Base-by-base conservation (phyloP, 345 rosid species). In the Rhodomyrtus tomentosa region DNA sequence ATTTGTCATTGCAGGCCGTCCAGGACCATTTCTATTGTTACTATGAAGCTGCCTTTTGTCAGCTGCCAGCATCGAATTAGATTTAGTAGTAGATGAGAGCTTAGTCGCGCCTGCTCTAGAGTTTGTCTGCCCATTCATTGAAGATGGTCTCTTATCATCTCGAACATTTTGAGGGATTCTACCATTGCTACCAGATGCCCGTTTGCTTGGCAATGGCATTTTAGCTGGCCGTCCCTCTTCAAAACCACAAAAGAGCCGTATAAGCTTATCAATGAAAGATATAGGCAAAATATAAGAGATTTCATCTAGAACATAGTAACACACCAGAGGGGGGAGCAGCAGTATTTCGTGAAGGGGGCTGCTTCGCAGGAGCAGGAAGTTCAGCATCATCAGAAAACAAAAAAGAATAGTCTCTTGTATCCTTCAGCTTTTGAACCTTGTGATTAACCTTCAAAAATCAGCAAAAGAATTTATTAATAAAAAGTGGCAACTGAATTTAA, bases 381-480 rank as follows among this genome's bases (percentile, higher is more conserved):
- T 90, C 93, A 13, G 90, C 94, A 85, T 96, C 98, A 82, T 97
- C 96, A 16, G 96, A 90, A 27, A 93, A 87, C 72, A 97, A 90
- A 84, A 95, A 97, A 32, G 99, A 97, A 90, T 97, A 97, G 87
- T 97, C 99, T 88, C 99, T 91, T 10, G 94, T 91, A 80, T 88
- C 92, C 89, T 94, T 97, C 27, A 96, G 91, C 76, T 92, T 89
- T 85, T 95, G 93, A 83, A 88, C 98, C 90, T 93, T 94, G 73
- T 79, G 89, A 84, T 89, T 88, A 83, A 88, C 51, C 98, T 95
- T 92, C 83, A 84, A 81, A 82, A 80, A 49, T 52, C 32, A 52
- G 52, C 62, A 27, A 36, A 32, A 83, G 82, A 24, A 85, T 48
- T 81, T 50, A 50, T 81, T 50, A 48, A 6, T 32, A 27, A 45